A percentile compares a stretch with the other conserved stretches of the same genome.
Evolutionary conservation across 345 rosid species (phyloP).

Genomic region (Hirschfeldia incana): DNA sequence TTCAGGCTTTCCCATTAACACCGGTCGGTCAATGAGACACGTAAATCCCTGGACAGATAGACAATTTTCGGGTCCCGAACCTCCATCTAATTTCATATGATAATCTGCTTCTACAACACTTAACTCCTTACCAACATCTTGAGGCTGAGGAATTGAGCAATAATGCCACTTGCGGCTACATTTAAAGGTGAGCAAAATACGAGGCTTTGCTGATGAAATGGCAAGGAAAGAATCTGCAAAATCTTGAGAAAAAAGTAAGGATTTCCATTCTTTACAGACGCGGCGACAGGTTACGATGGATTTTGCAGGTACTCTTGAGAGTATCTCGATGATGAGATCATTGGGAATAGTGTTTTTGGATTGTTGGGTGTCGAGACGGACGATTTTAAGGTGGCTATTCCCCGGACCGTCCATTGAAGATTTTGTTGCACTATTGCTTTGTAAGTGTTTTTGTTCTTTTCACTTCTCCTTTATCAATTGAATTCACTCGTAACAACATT

Average conservation of each 20-base stretch:
- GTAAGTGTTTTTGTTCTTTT: neutral
- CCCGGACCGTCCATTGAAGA: neutral
- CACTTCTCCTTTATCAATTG: neutral
- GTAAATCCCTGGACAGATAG: neutral
- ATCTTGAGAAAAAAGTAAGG: neutral
- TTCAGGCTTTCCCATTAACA: neutral
- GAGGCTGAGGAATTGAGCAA: constrained; percentile 6
- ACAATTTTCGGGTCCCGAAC: neutral
- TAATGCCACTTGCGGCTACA: neutral
- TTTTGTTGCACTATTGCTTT: neutral
- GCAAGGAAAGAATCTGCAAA: neutral
- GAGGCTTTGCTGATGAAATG: neutral
- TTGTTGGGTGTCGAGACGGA: neutral
- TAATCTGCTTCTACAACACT: neutral
- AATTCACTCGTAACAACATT: neutral
- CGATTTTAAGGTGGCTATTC: neutral
- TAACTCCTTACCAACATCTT: neutral
- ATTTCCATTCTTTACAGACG: neutral
- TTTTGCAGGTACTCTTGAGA: neutral
- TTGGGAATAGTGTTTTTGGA: neutral
- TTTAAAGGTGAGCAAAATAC: neutral
- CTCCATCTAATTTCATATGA: neutral
- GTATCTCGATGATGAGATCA: constrained; percentile 3
- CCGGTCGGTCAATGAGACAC: neutral
- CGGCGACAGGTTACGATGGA: neutral